phyloP scores from a whole-genome alignment of 106 monocot genomes.

The Acorus calamus region DNA sequence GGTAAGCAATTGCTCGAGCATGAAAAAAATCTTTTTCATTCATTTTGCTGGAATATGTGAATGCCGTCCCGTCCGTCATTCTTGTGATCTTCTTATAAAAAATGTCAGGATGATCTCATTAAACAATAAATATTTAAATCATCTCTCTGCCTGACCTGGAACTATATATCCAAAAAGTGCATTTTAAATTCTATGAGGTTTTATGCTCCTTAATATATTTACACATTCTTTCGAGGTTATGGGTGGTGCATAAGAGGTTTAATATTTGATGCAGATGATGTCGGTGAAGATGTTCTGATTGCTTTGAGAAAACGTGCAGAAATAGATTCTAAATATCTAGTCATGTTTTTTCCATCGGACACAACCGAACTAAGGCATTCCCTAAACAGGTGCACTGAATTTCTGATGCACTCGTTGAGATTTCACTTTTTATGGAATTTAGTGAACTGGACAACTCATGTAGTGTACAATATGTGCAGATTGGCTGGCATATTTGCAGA shows the following conservation, averaged over 20 bases:
- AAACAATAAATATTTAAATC: too few species aligned
- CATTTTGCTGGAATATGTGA: not conserved
- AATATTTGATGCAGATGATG: slow-evolving; percentile 39
- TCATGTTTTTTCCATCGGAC: slow-evolving; percentile 47
- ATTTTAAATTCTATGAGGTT: too few species aligned
- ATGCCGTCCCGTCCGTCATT: too few species aligned
- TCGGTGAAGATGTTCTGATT: slow-evolving; percentile 53
- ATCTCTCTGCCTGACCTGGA: too few species aligned
- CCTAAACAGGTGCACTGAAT: slow-evolving; percentile 50
- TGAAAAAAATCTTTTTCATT: too few species aligned
- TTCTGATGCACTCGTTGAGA: not conserved
- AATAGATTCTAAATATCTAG: slow-evolving; percentile 59
- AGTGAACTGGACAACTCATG: slow-evolving; percentile 2
- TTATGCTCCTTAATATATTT: too few species aligned
- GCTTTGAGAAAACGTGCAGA: slow-evolving; percentile 79
- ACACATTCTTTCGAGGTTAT: too few species aligned
- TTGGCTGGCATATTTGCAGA: slow-evolving; percentile 60
- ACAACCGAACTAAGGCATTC: slow-evolving; percentile 46
- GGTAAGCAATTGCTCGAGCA: slow-evolving; percentile 18
- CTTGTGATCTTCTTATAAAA: too few species aligned
- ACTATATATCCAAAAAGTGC: too few species aligned
- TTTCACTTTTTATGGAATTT: not conserved
- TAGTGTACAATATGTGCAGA: slow-evolving; percentile 18
- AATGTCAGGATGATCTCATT: too few species aligned
- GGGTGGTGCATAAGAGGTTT: not conserved